These are phyloP conservation scores for Trichosanthes truncata DNA, from an alignment of 306 rosid genomes.

Conservation along the genomic window DNA sequence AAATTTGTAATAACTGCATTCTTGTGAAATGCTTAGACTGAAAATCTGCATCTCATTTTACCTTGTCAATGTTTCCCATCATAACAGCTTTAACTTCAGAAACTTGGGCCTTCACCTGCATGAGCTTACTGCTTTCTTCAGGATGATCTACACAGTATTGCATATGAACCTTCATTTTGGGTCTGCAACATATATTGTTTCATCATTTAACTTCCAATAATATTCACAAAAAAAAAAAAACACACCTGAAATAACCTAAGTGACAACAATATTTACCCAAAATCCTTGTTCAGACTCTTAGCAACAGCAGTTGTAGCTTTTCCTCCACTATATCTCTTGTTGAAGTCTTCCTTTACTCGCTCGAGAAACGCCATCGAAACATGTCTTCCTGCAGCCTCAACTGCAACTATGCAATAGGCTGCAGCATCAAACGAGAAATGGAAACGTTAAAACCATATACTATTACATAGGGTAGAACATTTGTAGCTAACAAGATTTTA, in stretches of 20 bases:
- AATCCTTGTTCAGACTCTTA: constrained; percentile 14
- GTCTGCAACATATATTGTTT: constrained; percentile 3
- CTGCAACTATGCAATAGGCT: constrained; percentile 14
- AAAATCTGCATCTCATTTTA: background rate
- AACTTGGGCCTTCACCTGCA: constrained; percentile 13
- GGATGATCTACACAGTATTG: constrained; percentile 16
- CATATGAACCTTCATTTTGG: constrained; percentile 16
- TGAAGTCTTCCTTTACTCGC: constrained; percentile 10
- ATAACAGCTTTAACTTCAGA: constrained; percentile 14
- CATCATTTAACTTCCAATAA: background rate
- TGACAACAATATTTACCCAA: constrained; percentile 3
- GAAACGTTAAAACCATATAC: background rate
- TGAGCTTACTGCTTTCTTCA: constrained; percentile 10
- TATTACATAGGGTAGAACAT: background rate
- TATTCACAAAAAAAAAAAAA: background rate
- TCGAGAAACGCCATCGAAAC: constrained; percentile 13
- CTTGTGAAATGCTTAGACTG: no score
- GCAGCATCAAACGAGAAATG: background rate
- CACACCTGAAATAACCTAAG: background rate
- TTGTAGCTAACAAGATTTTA: background rate
- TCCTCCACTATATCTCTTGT: constrained; percentile 15
- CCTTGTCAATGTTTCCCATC: constrained; percentile 15
- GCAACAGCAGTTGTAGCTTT: constrained; percentile 13
- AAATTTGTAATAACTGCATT: no score
- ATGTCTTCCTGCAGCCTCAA: constrained; percentile 12